Evolutionary conservation across 2,329 filamentous ascomycete species (phyloP).

Genomic region (Alternaria conjuncta): DNA sequence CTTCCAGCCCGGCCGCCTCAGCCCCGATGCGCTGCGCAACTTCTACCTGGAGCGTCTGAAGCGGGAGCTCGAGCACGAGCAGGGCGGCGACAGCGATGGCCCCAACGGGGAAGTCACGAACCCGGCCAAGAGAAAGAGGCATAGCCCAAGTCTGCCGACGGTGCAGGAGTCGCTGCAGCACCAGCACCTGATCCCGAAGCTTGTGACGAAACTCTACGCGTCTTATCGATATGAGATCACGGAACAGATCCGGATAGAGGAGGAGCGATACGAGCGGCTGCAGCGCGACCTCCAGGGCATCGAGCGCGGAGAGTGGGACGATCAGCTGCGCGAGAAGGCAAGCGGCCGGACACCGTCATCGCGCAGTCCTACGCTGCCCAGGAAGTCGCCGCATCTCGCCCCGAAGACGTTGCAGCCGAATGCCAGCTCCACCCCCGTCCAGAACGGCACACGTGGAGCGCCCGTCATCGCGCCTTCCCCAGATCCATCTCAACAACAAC

Average conservation of each 20-base stretch:
- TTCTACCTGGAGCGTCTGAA: constrained; percentile 78
- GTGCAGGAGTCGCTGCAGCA: constrained; percentile 72
- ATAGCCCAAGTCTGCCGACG: constrained; percentile 67
- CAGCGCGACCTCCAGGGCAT: constrained; percentile 73
- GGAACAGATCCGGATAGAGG: constrained; percentile 75
- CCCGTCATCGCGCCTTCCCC: constrained; percentile 14
- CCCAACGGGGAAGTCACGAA: constrained; percentile 47
- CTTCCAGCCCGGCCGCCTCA: constrained; percentile 77
- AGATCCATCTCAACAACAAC: constrained; percentile 9
- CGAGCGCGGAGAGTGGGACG: constrained; percentile 65
- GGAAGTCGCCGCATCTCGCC: constrained; percentile 32
- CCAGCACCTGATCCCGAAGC: constrained; percentile 69
- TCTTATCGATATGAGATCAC: constrained; percentile 74
- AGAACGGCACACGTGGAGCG: constrained; percentile 17
- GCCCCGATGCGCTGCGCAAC: constrained; percentile 77
- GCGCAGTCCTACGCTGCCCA: constrained; percentile 33
- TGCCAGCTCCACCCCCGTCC: constrained; percentile 10
- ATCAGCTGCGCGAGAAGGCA: constrained; percentile 42
- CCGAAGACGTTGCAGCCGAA: constrained; percentile 24
- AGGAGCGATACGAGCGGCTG: constrained; percentile 68
- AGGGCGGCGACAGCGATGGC: constrained; percentile 52
- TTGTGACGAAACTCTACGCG: constrained; percentile 77
- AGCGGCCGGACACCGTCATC: constrained; percentile 28
- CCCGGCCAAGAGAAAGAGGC: constrained; percentile 72
- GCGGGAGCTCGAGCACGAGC: constrained; percentile 70